phyloP scores from a whole-genome alignment of 805 yeast genomes.

The Pichia californica region DNA sequence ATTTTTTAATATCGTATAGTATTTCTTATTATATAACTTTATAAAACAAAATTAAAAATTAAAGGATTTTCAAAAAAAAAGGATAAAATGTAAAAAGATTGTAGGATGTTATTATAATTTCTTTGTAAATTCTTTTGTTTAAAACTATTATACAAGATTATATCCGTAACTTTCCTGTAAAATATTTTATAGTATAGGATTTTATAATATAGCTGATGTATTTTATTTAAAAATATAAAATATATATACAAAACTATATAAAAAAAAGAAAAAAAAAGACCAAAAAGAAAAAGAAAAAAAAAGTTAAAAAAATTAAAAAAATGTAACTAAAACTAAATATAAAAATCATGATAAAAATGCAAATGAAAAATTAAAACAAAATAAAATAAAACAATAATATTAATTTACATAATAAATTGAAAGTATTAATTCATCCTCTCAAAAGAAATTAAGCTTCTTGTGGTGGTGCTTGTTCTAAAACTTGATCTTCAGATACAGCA shows the following conservation, averaged over 20 bases:
- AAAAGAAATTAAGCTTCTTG: constrained; percentile 30
- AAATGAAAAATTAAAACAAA: constrained; percentile 2
- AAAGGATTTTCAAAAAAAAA: background rate
- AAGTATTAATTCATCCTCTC: background rate
- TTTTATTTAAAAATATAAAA: background rate
- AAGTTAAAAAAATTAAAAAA: constrained; percentile 6
- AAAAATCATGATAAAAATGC: background rate
- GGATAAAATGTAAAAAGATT: too few relatives aligned
- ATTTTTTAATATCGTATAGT: background rate
- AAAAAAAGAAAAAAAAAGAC: constrained; percentile 1
- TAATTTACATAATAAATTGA: background rate
- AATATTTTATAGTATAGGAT: background rate
- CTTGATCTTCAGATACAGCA: constrained; percentile 71
- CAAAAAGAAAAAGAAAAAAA: constrained; percentile 5
- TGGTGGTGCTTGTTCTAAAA: constrained; percentile 58
- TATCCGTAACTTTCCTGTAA: too few relatives aligned
- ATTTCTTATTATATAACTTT: background rate
- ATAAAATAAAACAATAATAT: background rate
- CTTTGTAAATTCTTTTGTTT: background rate
- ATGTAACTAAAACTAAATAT: background rate
- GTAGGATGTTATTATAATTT: too few relatives aligned
- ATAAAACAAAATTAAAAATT: too few relatives aligned
- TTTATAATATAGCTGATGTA: background rate
- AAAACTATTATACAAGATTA: too few relatives aligned
- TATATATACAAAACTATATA: background rate